phyloP scores from a whole-genome alignment of 768 basidiomycete species.

The Tephrocybe sp. region DNA sequence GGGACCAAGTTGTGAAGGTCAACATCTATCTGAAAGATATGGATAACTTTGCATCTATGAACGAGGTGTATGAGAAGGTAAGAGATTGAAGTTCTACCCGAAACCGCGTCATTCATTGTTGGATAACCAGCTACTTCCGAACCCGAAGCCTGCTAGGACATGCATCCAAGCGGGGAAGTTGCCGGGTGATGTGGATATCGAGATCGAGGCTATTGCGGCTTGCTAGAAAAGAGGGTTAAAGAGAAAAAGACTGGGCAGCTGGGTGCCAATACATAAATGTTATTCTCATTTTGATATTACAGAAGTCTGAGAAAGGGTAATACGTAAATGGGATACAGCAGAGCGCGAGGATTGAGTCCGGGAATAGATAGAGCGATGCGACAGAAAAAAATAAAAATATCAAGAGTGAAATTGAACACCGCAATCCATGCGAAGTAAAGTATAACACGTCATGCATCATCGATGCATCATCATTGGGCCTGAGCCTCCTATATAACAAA shows the following conservation, averaged over 20 bases:
- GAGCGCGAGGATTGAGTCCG: conserved; percentile 5
- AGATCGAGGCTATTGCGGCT: conserved; percentile 71
- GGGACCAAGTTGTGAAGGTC: conserved; percentile 57
- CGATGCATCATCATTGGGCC: conserved; percentile 29
- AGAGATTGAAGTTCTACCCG: not conserved
- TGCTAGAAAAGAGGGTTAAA: no score
- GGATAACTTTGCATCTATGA: conserved; percentile 56
- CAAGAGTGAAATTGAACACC: no score
- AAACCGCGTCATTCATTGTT: not conserved
- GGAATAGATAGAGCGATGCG: conserved; percentile 4
- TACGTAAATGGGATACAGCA: conserved; percentile 9
- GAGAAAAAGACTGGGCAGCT: not conserved
- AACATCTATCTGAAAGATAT: conserved; percentile 66
- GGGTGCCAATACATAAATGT: not conserved
- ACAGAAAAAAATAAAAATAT: conserved; percentile 3
- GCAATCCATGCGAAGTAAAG: not conserved
- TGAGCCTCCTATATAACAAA: conserved; percentile 24
- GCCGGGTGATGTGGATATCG: conserved; percentile 69
- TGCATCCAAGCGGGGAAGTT: conserved; percentile 74
- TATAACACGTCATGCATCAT: no score
- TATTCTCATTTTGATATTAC: conserved; percentile 2
- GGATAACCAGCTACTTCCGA: conserved; percentile 41
- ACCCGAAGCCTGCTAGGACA: conserved; percentile 69
- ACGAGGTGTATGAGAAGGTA: conserved; percentile 57
- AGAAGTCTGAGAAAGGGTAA: no score